phyloP scores from a whole-genome alignment of 768 basidiomycete genomes.

The Boletus sensibilis region DNA sequence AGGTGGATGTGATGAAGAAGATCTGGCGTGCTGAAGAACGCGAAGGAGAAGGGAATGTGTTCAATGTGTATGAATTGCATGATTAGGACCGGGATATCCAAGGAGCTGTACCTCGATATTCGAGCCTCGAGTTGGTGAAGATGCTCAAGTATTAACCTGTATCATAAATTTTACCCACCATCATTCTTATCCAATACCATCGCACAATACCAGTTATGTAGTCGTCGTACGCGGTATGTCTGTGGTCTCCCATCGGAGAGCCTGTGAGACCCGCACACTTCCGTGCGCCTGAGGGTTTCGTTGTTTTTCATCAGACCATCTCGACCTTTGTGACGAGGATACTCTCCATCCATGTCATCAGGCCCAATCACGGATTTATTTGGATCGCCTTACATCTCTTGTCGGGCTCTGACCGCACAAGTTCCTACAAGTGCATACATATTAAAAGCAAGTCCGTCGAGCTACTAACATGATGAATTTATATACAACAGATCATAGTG shows the following conservation, averaged over 20 bases:
- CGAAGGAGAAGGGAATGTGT: not conserved
- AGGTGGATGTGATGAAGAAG: constrained; percentile 10
- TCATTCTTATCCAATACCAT: not conserved
- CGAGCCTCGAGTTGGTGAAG: not conserved
- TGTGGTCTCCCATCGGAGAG: not conserved
- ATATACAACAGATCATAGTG: not conserved
- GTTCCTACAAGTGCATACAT: not conserved
- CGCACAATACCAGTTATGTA: not conserved
- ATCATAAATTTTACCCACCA: not conserved
- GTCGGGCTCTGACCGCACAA: not conserved
- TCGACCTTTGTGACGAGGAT: not conserved
- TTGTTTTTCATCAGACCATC: too few species aligned
- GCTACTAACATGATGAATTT: too few species aligned
- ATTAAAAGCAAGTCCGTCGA: not conserved
- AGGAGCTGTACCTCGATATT: too few species aligned
- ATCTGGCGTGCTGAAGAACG: not conserved
- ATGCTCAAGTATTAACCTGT: not conserved
- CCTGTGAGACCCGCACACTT: not conserved
- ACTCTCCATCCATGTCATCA: too few species aligned
- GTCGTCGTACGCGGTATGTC: too few species aligned
- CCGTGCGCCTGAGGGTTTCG: not conserved
- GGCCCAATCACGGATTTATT: not conserved
- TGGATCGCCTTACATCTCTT: not conserved
- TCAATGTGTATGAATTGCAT: constrained; percentile 30
- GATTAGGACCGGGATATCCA: too few species aligned